Base-by-base conservation (phyloP, 106 monocot species). In the Allium cepa region DNA sequence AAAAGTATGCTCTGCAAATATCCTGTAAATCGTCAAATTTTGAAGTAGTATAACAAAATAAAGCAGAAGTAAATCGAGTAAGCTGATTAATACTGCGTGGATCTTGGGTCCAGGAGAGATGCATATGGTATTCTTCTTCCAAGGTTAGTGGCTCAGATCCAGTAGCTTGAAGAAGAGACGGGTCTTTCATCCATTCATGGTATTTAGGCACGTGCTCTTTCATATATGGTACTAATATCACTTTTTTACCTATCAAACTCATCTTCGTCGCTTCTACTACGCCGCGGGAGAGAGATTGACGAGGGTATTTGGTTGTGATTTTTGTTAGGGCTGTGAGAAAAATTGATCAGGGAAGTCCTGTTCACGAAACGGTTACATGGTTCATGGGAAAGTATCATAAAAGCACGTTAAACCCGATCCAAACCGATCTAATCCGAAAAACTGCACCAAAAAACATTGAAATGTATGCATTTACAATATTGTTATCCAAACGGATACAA, bases 111-210 rank as follows among this genome's bases (percentile, higher is more conserved):
- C 75, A 75, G 9, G 62, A 50, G 49, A 69, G 62, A 55, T 69
- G 75, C 75, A 75, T 69, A 12, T 75, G 68, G 69, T 75, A 69
- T 69, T 75, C 75, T 66, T 69, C 53, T 10, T 69, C 75, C 26
- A 97, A 80, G 15, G 79, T 78, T 50, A 97, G 86, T 16, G 92
- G 96, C 62, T 97, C 96, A 27, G 92, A 96, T 47, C 80, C 96
- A 3, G 96, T 97, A 78, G 92, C 92, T 56, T 73, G 57, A 67
- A 97, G 92, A 8, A 97, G 86, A n/a, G 59, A 59, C 27, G 91
- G 92, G 48, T 97, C 86, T 75, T 86, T 68, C 96, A 97, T 97
- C 96, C 96, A 97, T 17, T 72, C 63, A 76, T 97, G 86, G 82
- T 97, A 97, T 69, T 36, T 79, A 6, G 88, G 86, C 2, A 97